Base-by-base conservation (phyloP, 2,329 filamentous ascomycete genomes). In the Aspergillus flavus region DNA sequence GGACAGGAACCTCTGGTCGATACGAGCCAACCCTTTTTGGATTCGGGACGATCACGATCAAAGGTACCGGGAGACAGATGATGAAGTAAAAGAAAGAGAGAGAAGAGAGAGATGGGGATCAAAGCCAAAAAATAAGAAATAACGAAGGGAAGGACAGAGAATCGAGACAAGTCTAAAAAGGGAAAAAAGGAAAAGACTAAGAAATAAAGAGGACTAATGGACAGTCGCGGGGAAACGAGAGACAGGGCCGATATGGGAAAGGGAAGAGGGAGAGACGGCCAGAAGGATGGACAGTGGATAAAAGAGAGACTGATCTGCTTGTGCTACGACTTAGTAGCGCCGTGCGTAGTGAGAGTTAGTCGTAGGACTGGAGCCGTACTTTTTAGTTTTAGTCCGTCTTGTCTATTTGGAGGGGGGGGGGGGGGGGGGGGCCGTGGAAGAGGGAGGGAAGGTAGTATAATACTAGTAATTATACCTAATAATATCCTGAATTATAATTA, bases 221-320 rank as follows among this genome's bases (percentile, higher is more conserved):
- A 68, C 58, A 70, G 69, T 69, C 67, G 69, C 65, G 72, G 69
- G 72, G 72, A 71, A 71, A 73, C 70, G 75, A 75, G 72, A 76
- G 72, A 76, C 69, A 71, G 68, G 69, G 67, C 68, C 65, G 68
- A 71, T 72, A 71, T 70, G 69, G 66, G 65, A 70, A 66, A 61
- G 62, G 64, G 66, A 70, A 66, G 62, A 65, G 64, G 66, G 62
- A 66, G 63, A 63, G 69, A 70, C 67, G 66, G 66, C 61, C 65
- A 62, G 64, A 66, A 61, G 64, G 69, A 67, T 69, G 66, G 66
- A 65, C 65, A 66, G 71, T 76, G 73, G 74, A 72, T 76, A 75
- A 77, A 72, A 76, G 71, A 67, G 66, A 62, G 69, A 73, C 67
- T 73, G 74, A 76, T 76, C 74, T 76, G 70, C 74, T 58, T 67